Evolutionary conservation across 2,329 filamentous ascomycete species (phyloP), one percentile per base, ranked within the genome.

Genomic region (Aspergillus fumigatus): DNA sequence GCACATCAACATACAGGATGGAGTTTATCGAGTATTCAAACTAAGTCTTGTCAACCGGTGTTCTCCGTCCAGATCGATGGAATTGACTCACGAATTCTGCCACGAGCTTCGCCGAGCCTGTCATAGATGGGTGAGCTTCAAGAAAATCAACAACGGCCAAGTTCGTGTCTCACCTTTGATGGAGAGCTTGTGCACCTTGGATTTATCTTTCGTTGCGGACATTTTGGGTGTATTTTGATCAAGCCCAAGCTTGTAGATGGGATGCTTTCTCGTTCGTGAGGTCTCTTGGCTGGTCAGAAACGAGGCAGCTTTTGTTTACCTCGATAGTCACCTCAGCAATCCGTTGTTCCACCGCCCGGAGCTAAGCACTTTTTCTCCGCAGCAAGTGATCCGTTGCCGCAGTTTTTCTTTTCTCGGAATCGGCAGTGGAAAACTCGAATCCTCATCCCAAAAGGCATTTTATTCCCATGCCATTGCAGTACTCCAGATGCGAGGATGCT

Each of bases 1-100:
- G 14, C 32, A 17, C 4, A 0, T 4, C 4, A 21, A 67, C 84
- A 67, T 82, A 94, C 86, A 99, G 81, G 57, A 99, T 97, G 0
- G 92, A 95, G 70, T 99, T 94, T 71, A 97, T 97, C 1, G 91
- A 97, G 76, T 96, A 99, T 81, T 99, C 92, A 71, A 99, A 99
- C 75, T 77, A 48, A 1, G 19, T 17, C 85, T 7, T 32, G 32
- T 59, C 48, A 67, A 14, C 21, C 3, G 7, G 54, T 48, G 53
- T 59, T 11, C 38, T 52, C n/a, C n/a, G 23, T 29, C 4, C 11
- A 26, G 10, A 43, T 19, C 9, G 17, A 21, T 14, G 50, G n/a
- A 43, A 7, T 10, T 50, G 25, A 82, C 89, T 74, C 79, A 96
- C 92, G 75, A 99, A 99, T 79, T 99, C 94, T 48, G 93, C 89